These are phyloP conservation scores for Elsinoe necatrix DNA, from an alignment of 2,329 filamentous ascomycete genomes.

Conservation along the genomic window DNA sequence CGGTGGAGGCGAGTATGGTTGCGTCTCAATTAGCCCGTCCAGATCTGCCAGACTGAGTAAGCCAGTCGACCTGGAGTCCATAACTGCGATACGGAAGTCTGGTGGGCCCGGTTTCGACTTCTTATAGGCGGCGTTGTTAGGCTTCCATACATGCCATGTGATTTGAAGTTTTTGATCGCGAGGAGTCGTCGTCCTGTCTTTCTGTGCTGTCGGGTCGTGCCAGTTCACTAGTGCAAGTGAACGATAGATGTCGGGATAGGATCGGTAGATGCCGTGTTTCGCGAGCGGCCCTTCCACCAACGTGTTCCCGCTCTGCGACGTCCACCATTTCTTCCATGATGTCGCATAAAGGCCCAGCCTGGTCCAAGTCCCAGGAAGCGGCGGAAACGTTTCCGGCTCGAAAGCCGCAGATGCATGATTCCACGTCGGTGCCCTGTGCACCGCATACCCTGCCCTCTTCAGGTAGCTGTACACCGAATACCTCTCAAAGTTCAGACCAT, in stretches of 20 bases:
- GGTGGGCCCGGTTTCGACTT: conserved; percentile 71
- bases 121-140: conserved; percentile 54
- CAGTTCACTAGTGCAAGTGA: conserved; percentile 65
- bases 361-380: conserved; percentile 12
- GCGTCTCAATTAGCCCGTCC: conserved; percentile 60
- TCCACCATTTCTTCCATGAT: conserved; percentile 11
- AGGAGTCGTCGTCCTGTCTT: conserved; percentile 19
- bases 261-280: conserved; percentile 16
- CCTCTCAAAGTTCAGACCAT: conserved; percentile 59
- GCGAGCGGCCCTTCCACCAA: conserved; percentile 16
- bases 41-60: conserved; percentile 70
- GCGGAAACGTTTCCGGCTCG: conserved; percentile 22
- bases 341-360: conserved; percentile 11
- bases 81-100: conserved; percentile 76
- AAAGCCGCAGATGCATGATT: conserved; percentile 21
- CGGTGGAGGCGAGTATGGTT: conserved; percentile 59
- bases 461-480: conserved; percentile 84
- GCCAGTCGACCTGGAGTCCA: conserved; percentile 62
- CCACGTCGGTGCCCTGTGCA: conserved; percentile 58
- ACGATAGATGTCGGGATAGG: conserved; percentile 56
- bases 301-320: background rate
- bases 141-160: conserved; percentile 77
- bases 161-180: conserved; percentile 56
- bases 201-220: conserved; percentile 49
- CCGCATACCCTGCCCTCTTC: conserved; percentile 72